phyloP scores from a whole-genome alignment of 139 green algal species.

The Haematococcus lacustris region DNA sequence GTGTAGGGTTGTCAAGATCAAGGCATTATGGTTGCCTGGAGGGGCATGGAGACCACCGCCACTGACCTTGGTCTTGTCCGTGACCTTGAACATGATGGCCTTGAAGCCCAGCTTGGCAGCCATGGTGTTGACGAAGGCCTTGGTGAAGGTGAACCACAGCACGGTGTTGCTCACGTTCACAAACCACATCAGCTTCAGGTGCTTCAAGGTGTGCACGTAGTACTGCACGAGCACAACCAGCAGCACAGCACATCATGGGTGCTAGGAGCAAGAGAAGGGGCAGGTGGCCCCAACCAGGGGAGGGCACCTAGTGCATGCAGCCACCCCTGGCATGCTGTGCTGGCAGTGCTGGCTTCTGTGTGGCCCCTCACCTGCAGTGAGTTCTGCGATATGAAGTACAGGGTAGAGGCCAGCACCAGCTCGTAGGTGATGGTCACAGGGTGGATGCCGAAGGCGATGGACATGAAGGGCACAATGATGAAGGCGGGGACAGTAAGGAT shows the following conservation, averaged over 20 bases:
- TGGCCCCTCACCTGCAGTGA: too few species aligned
- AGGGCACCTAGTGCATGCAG: too few species aligned
- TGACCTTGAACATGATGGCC: slow-evolving; percentile 5
- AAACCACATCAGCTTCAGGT: slow-evolving; percentile 9
- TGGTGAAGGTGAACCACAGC: slow-evolving; percentile 9
- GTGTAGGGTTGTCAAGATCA: too few species aligned
- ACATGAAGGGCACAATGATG: slow-evolving; percentile 16
- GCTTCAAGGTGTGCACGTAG: background rate
- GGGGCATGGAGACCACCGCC: too few species aligned
- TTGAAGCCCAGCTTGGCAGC: slow-evolving; percentile 1
- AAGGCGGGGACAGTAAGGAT: background rate
- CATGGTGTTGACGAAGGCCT: slow-evolving; percentile 7
- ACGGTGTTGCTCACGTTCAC: slow-evolving; percentile 5
- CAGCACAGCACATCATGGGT: too few species aligned
- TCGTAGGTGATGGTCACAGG: slow-evolving; percentile 14
- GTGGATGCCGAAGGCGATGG: slow-evolving; percentile 20
- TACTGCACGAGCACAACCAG: too few species aligned
- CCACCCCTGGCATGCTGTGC: too few species aligned
- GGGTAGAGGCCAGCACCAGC: background rate
- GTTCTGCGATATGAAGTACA: background rate
- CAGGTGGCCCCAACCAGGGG: too few species aligned
- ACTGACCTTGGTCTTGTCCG: slow-evolving; percentile 3
- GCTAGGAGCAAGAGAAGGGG: too few species aligned
- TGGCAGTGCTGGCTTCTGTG: too few species aligned
- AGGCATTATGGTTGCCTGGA: too few species aligned